Base-by-base conservation (phyloP, 169 alveolate genomes). In the Cryptosporidium viatorum region DNA sequence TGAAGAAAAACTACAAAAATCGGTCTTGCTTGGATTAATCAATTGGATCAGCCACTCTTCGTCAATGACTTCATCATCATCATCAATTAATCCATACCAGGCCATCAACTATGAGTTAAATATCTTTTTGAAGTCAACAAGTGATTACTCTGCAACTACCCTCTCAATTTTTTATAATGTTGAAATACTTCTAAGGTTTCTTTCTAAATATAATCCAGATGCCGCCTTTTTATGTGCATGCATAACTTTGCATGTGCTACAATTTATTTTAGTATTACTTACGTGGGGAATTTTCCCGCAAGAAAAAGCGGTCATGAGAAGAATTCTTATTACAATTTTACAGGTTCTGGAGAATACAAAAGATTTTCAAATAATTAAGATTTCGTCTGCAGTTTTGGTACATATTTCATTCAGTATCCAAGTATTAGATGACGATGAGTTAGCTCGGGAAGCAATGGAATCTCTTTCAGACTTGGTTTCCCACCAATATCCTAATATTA, bases 11-110 rank as follows among this genome's bases (percentile, higher is more conserved):
- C 51, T 80, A 5, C 73, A 65, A 80, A 41, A 41, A 18, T 37
- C 74, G 4, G 35, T 65, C 21, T 39, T 80, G 16, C 55, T 60
- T 45, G 89, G 89, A 12, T 23, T 80, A 8, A 26, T 65, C 23
- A 80, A 80, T 51, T 80, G 89, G 89, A 80, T 65, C 37, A 60
- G 37, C 14, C 74, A 80, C 21, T 43, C 67, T 21, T 71, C 85
- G 3, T n/a, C 70, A 7, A 26, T 65, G 31, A 37, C 39, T n/a
- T 41, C 68, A 29, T 65, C 80, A 16, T 33, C 89, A n/a, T 62
- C 59, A 31, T 37, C 84, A 35, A 45, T 45, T 43, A 70, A 70
- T 31, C 65, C 84, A 3, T 65, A 33, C 50, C 41, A 65, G 4
- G 50, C 71, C 50, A 65, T 65, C 4, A 65, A 65, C 71, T 65